These are phyloP conservation scores for Rhynchospora pubera DNA, from an alignment of 176 grass and related monocot species.

Conservation along the genomic window DNA sequence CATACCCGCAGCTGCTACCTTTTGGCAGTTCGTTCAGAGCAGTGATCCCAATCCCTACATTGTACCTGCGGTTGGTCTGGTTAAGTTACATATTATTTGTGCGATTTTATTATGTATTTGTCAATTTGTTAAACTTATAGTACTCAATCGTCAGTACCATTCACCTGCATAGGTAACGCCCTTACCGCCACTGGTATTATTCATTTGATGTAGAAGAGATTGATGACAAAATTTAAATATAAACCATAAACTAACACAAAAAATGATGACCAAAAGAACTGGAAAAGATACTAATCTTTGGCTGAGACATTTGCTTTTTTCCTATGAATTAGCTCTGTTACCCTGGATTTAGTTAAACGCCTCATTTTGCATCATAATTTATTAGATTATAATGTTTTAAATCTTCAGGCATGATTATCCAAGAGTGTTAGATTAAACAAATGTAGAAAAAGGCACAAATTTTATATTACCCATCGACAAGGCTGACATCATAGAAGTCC, in stretches of 20 bases:
- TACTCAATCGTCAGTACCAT: neutral
- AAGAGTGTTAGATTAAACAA: neutral
- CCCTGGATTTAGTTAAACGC: neutral
- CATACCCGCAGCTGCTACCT: constrained; percentile 44
- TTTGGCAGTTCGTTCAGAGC: constrained; percentile 25
- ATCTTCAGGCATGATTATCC: neutral
- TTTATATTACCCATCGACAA: constrained; percentile 46
- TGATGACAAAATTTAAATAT: neutral
- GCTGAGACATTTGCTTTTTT: neutral
- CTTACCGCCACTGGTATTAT: neutral
- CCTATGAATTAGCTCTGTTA: neutral
- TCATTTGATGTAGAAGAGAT: neutral
- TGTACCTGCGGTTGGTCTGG: constrained; percentile 31
- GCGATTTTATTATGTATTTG: neutral
- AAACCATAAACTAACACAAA: neutral
- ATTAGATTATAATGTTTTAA: neutral
- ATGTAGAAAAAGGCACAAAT: neutral
- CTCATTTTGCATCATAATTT: neutral
- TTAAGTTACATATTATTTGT: neutral
- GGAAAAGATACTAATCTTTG: too few relatives aligned
- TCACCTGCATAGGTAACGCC: neutral
- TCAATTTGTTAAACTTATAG: neutral
- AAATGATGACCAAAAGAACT: too few relatives aligned
- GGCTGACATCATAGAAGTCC: constrained; percentile 86
- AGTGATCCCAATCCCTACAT: constrained; percentile 69